Conservation (phyloP, 2,329 filamentous ascomycete genomes). For the Aspergillus costaricaensis region DNA sequence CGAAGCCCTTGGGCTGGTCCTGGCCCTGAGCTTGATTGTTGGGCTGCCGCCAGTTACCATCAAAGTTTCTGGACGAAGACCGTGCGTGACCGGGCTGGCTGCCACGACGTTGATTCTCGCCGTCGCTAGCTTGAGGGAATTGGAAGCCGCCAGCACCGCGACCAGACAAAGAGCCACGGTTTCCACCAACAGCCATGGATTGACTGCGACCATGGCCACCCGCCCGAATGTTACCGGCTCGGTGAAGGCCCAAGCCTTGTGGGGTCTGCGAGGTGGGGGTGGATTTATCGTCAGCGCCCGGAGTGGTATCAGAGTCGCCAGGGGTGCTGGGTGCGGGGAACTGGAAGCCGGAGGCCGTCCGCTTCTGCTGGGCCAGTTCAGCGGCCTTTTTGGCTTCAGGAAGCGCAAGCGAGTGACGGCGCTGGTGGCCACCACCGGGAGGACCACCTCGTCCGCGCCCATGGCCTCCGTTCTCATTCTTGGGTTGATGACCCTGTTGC, state of each 20-base stretch:
- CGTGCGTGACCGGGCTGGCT: conserved; percentile 74
- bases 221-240: conserved; percentile 84
- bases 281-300: conserved; percentile 55
- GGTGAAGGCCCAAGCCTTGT: conserved; percentile 66
- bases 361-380: conserved; percentile 93
- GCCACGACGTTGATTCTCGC: conserved; percentile 76
- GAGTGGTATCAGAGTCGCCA: conserved; percentile 54
- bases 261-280: conserved; percentile 51
- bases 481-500: conserved; percentile 61
- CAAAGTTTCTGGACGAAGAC: conserved; percentile 87
- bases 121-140: conserved; percentile 61
- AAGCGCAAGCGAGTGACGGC: conserved; percentile 90
- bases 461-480: conserved; percentile 68
- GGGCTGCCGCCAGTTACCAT: conserved; percentile 95
- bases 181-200: conserved; percentile 58
- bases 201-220: conserved; percentile 59
- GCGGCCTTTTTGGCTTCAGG: conserved; percentile 97
- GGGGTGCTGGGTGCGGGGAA: conserved; percentile 76
- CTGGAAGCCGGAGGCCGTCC: conserved; percentile 90
- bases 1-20: conserved; percentile 60
- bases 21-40: conserved; percentile 53
- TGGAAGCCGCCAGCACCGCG: conserved; percentile 73
- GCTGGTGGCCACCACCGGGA: conserved; percentile 75
- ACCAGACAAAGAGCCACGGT: conserved; percentile 63
- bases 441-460: conserved; percentile 75